Evolutionary conservation across 441 rosid genomes (phyloP).

Genomic region (Cnidoscolus chayamansa): DNA sequence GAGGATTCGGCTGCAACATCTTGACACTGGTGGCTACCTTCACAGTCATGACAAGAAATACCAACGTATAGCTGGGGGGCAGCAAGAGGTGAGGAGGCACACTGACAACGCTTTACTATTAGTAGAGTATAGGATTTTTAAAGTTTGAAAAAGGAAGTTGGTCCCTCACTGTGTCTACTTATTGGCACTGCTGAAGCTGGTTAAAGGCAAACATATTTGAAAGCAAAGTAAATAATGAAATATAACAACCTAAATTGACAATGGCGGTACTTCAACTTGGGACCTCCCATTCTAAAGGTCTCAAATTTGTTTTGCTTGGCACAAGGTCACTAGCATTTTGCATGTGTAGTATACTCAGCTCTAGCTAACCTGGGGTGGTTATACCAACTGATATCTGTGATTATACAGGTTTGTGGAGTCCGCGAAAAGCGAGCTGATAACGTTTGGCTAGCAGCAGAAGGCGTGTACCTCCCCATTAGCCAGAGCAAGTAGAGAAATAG

Average conservation of each 20-base stretch:
- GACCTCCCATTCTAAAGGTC: too few species aligned
- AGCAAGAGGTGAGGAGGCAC: slow-evolving; percentile 74
- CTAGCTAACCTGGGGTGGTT: neutral
- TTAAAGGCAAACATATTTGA: too few species aligned
- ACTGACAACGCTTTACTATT: neutral
- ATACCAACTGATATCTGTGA: slow-evolving; percentile 11
- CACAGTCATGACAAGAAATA: slow-evolving; percentile 97
- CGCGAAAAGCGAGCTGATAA: slow-evolving; percentile 83
- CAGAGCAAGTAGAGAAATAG: slow-evolving; percentile 45
- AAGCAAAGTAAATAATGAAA: too few species aligned
- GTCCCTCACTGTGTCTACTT: too few species aligned
- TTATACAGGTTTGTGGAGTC: slow-evolving; percentile 74
- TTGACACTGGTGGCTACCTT: slow-evolving; percentile 86
- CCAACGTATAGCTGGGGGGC: slow-evolving; percentile 95
- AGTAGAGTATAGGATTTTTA: neutral
- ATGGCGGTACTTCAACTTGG: too few species aligned
- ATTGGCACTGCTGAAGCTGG: too few species aligned
- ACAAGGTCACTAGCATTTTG: neutral
- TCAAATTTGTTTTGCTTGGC: neutral
- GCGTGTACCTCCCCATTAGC: slow-evolving; percentile 76
- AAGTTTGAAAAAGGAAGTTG: neutral
- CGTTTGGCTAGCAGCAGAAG: slow-evolving; percentile 95
- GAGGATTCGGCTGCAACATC: slow-evolving; percentile 81
- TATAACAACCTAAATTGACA: too few species aligned
- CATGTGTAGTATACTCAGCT: too few species aligned